These are phyloP conservation scores for Ceriops decandra DNA, from an alignment of 345 rosid genomes.

Conservation along the genomic window DNA sequence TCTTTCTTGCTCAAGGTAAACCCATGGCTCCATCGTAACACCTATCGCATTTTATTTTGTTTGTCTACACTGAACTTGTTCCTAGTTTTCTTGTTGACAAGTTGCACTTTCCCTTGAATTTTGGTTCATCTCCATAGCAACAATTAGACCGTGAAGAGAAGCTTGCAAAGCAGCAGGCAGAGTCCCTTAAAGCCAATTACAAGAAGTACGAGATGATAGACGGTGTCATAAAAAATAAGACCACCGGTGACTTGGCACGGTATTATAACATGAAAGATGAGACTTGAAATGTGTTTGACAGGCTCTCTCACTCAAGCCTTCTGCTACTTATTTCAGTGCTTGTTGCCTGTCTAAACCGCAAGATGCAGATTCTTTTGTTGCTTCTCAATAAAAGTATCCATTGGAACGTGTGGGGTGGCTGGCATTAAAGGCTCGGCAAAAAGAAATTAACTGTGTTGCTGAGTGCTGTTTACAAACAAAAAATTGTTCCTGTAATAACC, in stretches of 20 bases:
- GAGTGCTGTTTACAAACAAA: too few relatives aligned
- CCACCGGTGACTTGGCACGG: constrained; percentile 39
- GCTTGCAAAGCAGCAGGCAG: constrained; percentile 55
- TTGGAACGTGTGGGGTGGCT: too few relatives aligned
- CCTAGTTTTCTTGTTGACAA: too few relatives aligned
- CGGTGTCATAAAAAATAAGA: constrained; percentile 33
- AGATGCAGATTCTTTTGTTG: too few relatives aligned
- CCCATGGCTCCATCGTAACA: not conserved
- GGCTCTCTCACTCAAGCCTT: not conserved
- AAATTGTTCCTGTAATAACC: too few relatives aligned
- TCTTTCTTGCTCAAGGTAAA: constrained; percentile 46
- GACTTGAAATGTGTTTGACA: constrained; percentile 22
- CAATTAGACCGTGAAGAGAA: constrained; percentile 53
- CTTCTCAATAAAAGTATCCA: too few relatives aligned
- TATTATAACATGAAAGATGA: constrained; percentile 26
- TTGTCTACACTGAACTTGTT: too few relatives aligned
- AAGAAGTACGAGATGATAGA: constrained; percentile 51
- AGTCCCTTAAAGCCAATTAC: constrained; percentile 36
- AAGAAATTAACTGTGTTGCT: too few relatives aligned
- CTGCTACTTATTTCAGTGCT: too few relatives aligned
- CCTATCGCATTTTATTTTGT: not conserved
- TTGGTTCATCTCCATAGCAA: constrained; percentile 26
- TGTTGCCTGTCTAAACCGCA: too few relatives aligned
- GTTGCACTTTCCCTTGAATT: not conserved
- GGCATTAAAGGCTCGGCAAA: too few relatives aligned